Evolutionary conservation across 352 stramenopile genomes (phyloP).

Genomic region (Phytophthora uliginosa): DNA sequence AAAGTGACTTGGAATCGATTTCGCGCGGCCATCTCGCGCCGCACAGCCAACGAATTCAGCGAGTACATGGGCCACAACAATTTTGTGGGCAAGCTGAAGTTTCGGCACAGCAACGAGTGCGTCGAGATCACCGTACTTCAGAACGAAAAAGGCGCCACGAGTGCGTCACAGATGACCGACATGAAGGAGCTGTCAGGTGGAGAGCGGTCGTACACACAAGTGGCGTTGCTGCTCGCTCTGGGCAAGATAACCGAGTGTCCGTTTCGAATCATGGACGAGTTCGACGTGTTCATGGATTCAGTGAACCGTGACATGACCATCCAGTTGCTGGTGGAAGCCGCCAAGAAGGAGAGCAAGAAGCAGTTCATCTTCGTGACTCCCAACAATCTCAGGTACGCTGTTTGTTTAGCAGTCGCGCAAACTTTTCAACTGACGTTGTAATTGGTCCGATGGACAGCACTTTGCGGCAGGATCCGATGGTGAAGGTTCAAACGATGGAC

Average conservation of each 20-base stretch:
- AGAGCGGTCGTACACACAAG: neutral
- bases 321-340: neutral
- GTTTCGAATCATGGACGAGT: slow-evolving; percentile 1
- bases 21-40: neutral
- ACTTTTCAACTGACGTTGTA: neutral
- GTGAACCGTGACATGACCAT: neutral
- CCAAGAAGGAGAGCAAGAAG: neutral
- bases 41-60: neutral
- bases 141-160: slow-evolving; percentile 1
- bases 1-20: neutral
- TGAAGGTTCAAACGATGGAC: neutral
- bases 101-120: neutral
- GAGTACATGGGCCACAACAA: neutral
- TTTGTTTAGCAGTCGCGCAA: neutral
- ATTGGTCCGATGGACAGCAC: neutral
- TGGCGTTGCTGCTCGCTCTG: neutral
- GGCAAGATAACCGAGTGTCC: neutral
- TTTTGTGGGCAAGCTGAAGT: neutral
- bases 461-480: neutral
- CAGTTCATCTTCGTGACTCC: slow-evolving; percentile 1
- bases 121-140: neutral
- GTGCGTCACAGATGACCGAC: neutral
- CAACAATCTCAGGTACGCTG: neutral
- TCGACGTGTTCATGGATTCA: neutral
- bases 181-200: slow-evolving; percentile 1